Base-by-base conservation (phyloP, 495 filamentous ascomycete species). In the Pyronema domesticum region DNA sequence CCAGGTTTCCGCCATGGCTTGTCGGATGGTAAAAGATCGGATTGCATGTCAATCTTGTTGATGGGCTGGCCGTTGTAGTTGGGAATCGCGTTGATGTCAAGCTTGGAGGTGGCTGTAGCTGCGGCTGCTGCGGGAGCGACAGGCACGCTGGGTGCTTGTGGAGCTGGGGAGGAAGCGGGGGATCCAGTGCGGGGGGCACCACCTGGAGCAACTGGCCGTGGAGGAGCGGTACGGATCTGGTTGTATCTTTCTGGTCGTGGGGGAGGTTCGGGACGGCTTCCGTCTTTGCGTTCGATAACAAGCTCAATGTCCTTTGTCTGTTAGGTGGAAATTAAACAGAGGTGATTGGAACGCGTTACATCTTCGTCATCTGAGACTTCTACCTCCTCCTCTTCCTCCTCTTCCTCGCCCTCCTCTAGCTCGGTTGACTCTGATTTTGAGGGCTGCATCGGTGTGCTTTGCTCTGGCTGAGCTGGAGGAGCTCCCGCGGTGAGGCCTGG, bases 1-100 rank as follows among this genome's bases (percentile, higher is more conserved):
- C 91, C 91, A 7, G 91, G 91, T 55, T 87, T 81, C 30, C 91
- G 80, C 91, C 91, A 98, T 35, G 89, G 91, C 69, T 95, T 95
- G 60, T 87, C 83, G 60, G 50, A 33, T 19, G 46, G 53, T 46
- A 60, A 48, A n/a, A 53, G 49, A 75, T 79, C 80, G 63, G 77
- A 73, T 61, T 89, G 85, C 50, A 89, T 80, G 62, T 87, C 84
- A 65, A 94, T 76, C 56, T 86, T 82, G 0, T 83, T 89, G 55
- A 94, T 81, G 6, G 83, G 80, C 60, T 86, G 89, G 19, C 83
- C 82, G 6, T 82, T 81, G 64, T 89, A 83, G 15, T 81, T 68
- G 2, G 91, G 89, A 59, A 84, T 85, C n/a, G 76, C 80, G 68
- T 88, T 75, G 18, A 95, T 73, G 63, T 96, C 85, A 54, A 95